Base-by-base conservation (phyloP, 208 protist species). In the Leishmania martiniquensis region DNA sequence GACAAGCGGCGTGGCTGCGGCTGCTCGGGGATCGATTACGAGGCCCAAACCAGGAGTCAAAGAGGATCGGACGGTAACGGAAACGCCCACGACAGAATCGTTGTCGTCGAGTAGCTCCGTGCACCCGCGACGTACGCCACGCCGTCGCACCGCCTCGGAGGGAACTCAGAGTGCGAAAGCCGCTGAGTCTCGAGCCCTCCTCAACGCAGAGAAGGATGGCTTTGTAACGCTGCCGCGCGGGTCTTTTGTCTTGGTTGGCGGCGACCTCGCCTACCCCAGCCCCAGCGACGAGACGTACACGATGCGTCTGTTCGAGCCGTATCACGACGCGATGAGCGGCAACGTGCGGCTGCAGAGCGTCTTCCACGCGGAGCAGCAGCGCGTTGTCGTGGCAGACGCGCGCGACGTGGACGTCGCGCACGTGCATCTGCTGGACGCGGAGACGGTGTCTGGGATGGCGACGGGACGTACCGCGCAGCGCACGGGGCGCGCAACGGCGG, bases 221-320 rank as follows among this genome's bases (percentile, higher is more conserved):
- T 51, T 77, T 29, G 72, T 52, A 2, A 76, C 76, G 15, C 87
- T 96, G 47, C 91, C 91, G 20, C 88, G 93, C 20, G 92, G 87
- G 32, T 92, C 90, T 1, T 95, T 97, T 63, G 84, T 96, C 47
- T 34, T 97, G 9, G 72, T 96, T 22, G 94, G 92, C 10, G 94
- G 94, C 60, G 94, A 97, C 70, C 77, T 97, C 12, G 91, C 90
- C 4, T 97, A 97, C 82, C 94, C 94, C 3, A 90, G 85, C 57
- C 91, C 91, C 5, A 89, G 84, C 39, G 83, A 92, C 42, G 87
- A 95, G 65, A 95, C 85, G 29, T 96, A 96, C 83, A 71, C 76
- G 66, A 87, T 80, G 57, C 89, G 94, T 0, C 85, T 97, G n/a
- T 86, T 95, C 49, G 89, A 87, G 76, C 91, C 91, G 34, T 95